Conservation (phyloP, 768 basidiomycete genomes). For the Vishniacozyma victoriae region DNA sequence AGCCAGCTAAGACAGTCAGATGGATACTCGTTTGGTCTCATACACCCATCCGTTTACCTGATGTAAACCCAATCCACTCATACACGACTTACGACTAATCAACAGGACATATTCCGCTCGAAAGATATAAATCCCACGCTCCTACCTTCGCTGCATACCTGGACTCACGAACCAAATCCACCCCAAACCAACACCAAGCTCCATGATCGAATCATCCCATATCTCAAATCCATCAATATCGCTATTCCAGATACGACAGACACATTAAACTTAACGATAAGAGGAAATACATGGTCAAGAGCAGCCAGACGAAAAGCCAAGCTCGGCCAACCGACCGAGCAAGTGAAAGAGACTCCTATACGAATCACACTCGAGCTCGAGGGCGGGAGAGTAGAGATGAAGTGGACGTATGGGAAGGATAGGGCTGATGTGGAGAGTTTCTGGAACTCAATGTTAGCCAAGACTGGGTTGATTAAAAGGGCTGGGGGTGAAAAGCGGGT, state of each 20-base stretch:
- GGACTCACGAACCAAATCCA: too few relatives aligned
- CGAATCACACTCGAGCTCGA: conserved; percentile 13
- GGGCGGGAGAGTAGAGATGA: too few relatives aligned
- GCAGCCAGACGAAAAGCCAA: conserved; percentile 23
- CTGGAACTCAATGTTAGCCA: conserved; percentile 39
- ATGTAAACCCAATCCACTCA: conserved; percentile 68
- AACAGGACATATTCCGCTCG: too few relatives aligned
- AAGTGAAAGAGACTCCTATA: conserved; percentile 1
- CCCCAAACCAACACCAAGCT: too few relatives aligned
- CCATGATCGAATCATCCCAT: background rate
- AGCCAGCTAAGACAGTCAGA: conserved; percentile 81
- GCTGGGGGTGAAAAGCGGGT: background rate
- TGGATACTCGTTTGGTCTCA: conserved; percentile 92
- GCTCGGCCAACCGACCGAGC: background rate
- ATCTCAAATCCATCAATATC: too few relatives aligned
- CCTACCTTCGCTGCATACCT: too few relatives aligned
- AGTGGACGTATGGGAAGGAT: conserved; percentile 35
- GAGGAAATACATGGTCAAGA: conserved; percentile 41
- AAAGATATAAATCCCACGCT: too few relatives aligned
- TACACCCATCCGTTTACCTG: conserved; percentile 59
- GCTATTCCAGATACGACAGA: too few relatives aligned
- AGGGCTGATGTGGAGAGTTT: conserved; percentile 26
- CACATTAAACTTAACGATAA: too few relatives aligned
- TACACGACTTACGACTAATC: too few relatives aligned
- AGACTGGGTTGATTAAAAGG: conserved; percentile 22